Conservation (phyloP, 1,284 basidiomycete species). For the Fomitopsis palustris region DNA sequence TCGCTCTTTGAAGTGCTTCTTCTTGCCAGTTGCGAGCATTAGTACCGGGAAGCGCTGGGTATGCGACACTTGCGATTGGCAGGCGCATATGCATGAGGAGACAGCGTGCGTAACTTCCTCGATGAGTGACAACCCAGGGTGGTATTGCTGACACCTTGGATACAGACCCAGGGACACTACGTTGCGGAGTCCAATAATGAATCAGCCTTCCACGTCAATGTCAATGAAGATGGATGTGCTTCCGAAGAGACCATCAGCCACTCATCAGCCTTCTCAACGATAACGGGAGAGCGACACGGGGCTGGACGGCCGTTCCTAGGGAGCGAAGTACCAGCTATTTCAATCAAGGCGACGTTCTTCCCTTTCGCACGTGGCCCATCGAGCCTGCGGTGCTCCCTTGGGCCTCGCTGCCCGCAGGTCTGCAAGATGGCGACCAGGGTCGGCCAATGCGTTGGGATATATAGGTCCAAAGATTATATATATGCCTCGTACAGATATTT, state of each 20-base stretch:
- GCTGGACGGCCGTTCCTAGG: no score
- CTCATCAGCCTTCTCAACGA: not conserved
- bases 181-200: not conserved
- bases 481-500: no score
- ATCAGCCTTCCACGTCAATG: not conserved
- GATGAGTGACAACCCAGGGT: not conserved
- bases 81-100: not conserved
- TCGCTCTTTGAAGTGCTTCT: not conserved
- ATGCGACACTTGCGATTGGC: constrained; percentile 3
- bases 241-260: not conserved
- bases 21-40: not conserved
- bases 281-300: not conserved
- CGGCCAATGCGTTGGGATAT: no score
- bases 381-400: no score
- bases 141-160: not conserved
- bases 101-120: not conserved
- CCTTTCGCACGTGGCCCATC: no score
- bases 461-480: no score
- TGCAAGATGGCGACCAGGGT: no score
- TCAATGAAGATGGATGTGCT: not conserved
- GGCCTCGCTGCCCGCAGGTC: no score
- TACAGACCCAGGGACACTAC: not conserved
- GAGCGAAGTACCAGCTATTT: no score
- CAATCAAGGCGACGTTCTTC: no score
- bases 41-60: not conserved